phyloP scores from a whole-genome alignment of 164 flowering plant species.

The Hamamelis virginiana region DNA sequence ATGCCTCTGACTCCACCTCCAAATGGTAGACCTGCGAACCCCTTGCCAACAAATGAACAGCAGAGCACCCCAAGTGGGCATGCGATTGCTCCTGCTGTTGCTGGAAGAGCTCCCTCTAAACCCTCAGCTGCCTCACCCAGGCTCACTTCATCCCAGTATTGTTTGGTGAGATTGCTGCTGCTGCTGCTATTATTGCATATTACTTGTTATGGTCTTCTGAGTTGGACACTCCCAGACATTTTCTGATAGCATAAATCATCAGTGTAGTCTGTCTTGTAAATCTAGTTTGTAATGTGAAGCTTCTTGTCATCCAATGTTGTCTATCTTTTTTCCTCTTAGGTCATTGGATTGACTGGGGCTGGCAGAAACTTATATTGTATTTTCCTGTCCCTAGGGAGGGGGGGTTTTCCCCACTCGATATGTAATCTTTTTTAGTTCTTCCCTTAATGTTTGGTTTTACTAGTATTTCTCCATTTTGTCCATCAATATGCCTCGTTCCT shows the following conservation, averaged over 20 bases:
- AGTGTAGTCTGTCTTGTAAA: background rate
- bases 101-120: constrained; percentile 64
- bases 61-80: constrained; percentile 51
- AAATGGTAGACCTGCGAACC: constrained; percentile 41
- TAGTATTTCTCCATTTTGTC: too few relatives aligned
- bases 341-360: constrained; percentile 6
- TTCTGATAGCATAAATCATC: too few relatives aligned
- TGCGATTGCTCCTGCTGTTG: constrained; percentile 79
- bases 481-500: too few relatives aligned
- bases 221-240: too few relatives aligned
- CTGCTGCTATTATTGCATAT: constrained; percentile 16
- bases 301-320: constrained; percentile 12
- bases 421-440: background rate
- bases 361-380: background rate
- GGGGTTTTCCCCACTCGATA: background rate
- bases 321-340: background rate
- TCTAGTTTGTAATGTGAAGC: constrained; percentile 3
- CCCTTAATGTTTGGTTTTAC: too few relatives aligned
- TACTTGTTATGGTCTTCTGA: constrained; percentile 8
- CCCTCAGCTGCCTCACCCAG: constrained; percentile 42
- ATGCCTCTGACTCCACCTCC: constrained; percentile 40
- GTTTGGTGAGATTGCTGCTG: constrained; percentile 20
- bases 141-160: constrained; percentile 13
- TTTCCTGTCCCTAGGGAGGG: background rate
- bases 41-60: constrained; percentile 80